A percentile compares a stretch with the other conserved stretches of the same genome.
These are phyloP conservation scores for Penicillium sp. DNA, from an alignment of 2,329 filamentous ascomycete species.

Conservation along the genomic window DNA sequence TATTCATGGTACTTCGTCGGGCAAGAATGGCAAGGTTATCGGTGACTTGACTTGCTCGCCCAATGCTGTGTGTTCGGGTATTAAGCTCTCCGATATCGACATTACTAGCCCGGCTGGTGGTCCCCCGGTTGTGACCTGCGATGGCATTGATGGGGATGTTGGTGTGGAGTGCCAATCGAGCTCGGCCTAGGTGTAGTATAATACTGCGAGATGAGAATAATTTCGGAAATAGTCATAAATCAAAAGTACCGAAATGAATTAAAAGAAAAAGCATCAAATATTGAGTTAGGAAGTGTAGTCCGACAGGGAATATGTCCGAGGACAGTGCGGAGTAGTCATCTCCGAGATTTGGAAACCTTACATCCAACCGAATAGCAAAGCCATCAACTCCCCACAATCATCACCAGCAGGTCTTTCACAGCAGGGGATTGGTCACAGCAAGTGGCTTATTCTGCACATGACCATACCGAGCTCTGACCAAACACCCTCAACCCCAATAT, in stretches of 20 bases:
- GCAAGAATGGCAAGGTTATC: constrained; percentile 56
- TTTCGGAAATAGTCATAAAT: background rate
- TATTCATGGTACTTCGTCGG: constrained; percentile 57
- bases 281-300: background rate
- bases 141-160: constrained; percentile 47
- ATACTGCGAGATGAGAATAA: too few relatives aligned
- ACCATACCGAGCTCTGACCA: background rate
- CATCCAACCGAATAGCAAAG: background rate
- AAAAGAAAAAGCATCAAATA: background rate
- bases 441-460: background rate
- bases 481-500: background rate
- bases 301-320: background rate
- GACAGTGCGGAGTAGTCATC: background rate
- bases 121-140: constrained; percentile 51
- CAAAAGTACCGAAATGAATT: background rate
- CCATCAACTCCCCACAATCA: background rate
- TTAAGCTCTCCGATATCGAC: constrained; percentile 56
- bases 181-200: background rate
- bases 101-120: constrained; percentile 52
- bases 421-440: background rate
- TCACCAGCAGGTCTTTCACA: background rate
- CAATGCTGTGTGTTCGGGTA: constrained; percentile 58
- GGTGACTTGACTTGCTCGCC: constrained; percentile 58
- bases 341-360: background rate
- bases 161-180: constrained; percentile 40